Conservation (phyloP, 345 rosid species). For the Garcia nutans region DNA sequence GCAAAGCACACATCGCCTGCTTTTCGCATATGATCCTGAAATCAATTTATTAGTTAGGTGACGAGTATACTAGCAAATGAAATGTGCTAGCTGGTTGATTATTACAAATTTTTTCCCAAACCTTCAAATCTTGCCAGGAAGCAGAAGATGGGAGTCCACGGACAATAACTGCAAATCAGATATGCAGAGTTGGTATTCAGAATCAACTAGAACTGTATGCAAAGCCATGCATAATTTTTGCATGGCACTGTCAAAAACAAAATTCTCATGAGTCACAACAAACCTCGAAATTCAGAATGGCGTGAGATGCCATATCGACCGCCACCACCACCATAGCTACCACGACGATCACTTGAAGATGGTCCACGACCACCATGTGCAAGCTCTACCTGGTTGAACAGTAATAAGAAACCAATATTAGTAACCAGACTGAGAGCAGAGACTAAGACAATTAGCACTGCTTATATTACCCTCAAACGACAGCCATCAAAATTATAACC, state of each 20-base stretch:
- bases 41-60: slow-evolving; percentile 15
- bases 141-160: slow-evolving; percentile 92
- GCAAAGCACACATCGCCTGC: slow-evolving; percentile 98
- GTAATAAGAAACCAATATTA: slow-evolving; percentile 13
- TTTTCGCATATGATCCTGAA: slow-evolving; percentile 95
- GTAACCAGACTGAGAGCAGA: neutral
- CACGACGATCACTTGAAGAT: slow-evolving; percentile 30
- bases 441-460: neutral
- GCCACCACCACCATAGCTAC: slow-evolving; percentile 34
- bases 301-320: slow-evolving; percentile 46
- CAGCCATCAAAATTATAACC: slow-evolving; percentile 64
- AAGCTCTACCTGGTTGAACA: slow-evolving; percentile 76
- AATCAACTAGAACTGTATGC: neutral
- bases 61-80: neutral
- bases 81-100: neutral
- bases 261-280: neutral
- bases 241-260: neutral
- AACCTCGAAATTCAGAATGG: slow-evolving; percentile 95
- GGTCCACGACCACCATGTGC: slow-evolving; percentile 98
- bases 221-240: neutral
- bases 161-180: slow-evolving; percentile 61
- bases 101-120: slow-evolving; percentile 18
- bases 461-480: slow-evolving; percentile 42
- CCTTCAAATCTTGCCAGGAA: slow-evolving; percentile 99
- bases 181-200: neutral